Evolutionary conservation across 2,329 filamentous ascomycete species (phyloP).

Genomic region (Escovopsis weberi): DNA sequence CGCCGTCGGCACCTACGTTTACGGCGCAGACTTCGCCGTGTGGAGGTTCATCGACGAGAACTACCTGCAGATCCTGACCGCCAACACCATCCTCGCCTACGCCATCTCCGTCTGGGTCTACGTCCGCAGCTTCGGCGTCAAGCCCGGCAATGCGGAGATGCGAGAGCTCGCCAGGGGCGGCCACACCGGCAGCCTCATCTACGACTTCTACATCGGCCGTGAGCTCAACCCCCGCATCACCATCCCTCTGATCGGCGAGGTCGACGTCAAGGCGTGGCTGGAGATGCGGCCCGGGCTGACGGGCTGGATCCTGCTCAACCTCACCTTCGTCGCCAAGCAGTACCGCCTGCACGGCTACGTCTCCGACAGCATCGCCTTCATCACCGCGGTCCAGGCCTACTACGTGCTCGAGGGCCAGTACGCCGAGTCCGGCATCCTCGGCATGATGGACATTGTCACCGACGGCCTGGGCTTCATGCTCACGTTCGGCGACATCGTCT

Average conservation of each 20-base stretch:
- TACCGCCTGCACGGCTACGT: conserved; percentile 68
- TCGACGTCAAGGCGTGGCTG: conserved; percentile 79
- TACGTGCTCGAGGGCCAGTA: conserved; percentile 74
- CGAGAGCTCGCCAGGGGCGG: conserved; percentile 71
- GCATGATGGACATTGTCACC: conserved; percentile 80
- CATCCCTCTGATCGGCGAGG: conserved; percentile 61
- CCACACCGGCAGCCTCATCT: conserved; percentile 65
- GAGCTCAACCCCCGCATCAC: conserved; percentile 77
- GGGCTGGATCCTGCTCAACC: conserved; percentile 70
- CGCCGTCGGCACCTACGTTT: conserved; percentile 54
- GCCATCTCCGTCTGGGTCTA: conserved; percentile 63
- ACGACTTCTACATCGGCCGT: conserved; percentile 93
- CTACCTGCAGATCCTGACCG: conserved; percentile 68
- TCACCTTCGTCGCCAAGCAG: conserved; percentile 72
- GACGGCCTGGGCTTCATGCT: conserved; percentile 93
- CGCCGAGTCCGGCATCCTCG: conserved; percentile 73
- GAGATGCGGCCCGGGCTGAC: conserved; percentile 79
- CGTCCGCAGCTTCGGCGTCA: conserved; percentile 61
- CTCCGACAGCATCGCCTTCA: conserved; percentile 69
- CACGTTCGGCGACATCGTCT: conserved; percentile 74
- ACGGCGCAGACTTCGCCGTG: conserved; percentile 65
- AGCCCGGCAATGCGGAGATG: conserved; percentile 49
- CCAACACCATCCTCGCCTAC: conserved; percentile 63
- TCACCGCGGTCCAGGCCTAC: conserved; percentile 57
- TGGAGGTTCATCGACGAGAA: conserved; percentile 89